Evolutionary conservation across 169 alveolate genomes (phyloP), one percentile per base, ranked within the genome.

Genomic region (Plasmodium yoelii): DNA sequence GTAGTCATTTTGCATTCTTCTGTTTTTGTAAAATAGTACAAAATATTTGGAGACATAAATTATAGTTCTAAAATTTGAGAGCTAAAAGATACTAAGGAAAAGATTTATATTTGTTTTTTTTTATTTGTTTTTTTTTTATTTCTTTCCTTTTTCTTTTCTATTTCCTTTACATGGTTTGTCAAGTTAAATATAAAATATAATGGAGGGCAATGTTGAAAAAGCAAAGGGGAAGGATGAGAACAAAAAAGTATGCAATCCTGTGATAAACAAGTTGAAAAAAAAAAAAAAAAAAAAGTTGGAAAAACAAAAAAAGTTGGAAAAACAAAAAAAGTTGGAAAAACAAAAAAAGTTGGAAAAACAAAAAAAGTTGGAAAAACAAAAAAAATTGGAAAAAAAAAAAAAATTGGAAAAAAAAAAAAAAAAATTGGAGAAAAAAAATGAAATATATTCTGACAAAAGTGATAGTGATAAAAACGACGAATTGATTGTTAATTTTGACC

Each of bases 401-500:
- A 61, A 26, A 0, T 12, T 12, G 22, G 15, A 73, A 56, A 34
- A 59, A 59, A 59, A 59, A 22, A 51, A 73, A 56, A 18, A 47
- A 44, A 22, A 49, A 15, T 22, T 15, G 10, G 2, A 70, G 49
- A 24, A 5, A 49, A 22, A 24, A 44, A 39, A 19, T 24, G 65
- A 57, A 57, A 57, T 4, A 24, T 15, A 80, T 42, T 26, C 65
- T 13, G 49, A 51, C 22, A 28, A 22, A 57, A 56, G n/a, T 7
- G 63, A 26, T 24, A 42, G 28, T 34, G 15, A n/a, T 5, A 57
- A 24, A 5, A 56, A 59, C 49, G 87, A 86, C 19, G 73, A 68
- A 19, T 8, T 86, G 15, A 51, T 59, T 7, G 87, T 57, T 19
- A 74, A 71, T 42, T 86, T 86, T 63, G 91, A 86, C 8, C 24